phyloP scores from a whole-genome alignment of 306 rosid genomes.

The Castanopsis chinensis region DNA sequence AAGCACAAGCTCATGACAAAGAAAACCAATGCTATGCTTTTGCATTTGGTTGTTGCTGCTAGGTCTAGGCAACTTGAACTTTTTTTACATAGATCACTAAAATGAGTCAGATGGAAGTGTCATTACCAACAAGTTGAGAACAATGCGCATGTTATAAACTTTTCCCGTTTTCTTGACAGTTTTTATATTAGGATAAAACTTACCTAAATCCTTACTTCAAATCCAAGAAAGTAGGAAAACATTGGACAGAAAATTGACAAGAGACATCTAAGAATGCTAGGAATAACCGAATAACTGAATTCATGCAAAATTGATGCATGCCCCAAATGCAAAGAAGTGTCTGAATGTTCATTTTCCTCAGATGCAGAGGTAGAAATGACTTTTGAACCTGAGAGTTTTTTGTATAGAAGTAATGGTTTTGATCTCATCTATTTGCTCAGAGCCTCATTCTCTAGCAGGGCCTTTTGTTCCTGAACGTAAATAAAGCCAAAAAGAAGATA shows the following conservation, averaged over 20 bases:
- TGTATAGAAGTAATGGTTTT: not conserved
- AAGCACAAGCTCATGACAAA: too few relatives aligned
- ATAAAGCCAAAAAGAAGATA: too few relatives aligned
- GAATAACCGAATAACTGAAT: not conserved
- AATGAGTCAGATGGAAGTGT: not conserved
- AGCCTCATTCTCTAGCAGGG: conserved; percentile 51
- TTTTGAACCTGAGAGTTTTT: conserved; percentile 18
- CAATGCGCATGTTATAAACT: not conserved
- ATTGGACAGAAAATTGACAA: not conserved
- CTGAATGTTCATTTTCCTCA: conserved; percentile 48
- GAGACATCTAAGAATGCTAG: not conserved
- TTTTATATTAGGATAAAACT: too few relatives aligned
- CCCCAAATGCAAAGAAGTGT: conserved; percentile 64
- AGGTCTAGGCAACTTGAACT: not conserved
- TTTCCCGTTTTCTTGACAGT: not conserved
- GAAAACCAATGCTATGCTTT: too few relatives aligned
- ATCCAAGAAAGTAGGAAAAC: not conserved
- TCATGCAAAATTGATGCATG: conserved; percentile 10
- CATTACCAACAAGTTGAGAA: not conserved
- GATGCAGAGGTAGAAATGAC: conserved; percentile 19
- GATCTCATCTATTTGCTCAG: conserved; percentile 49
- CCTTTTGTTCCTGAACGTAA: not conserved
- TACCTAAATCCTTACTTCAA: too few relatives aligned
- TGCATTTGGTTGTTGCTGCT: too few relatives aligned
- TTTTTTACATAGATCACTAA: not conserved